Evolutionary conservation across 1,139 yeast genomes (phyloP), one percentile per base, ranked within the genome.

Genomic region (Kodamaea fungicola): DNA sequence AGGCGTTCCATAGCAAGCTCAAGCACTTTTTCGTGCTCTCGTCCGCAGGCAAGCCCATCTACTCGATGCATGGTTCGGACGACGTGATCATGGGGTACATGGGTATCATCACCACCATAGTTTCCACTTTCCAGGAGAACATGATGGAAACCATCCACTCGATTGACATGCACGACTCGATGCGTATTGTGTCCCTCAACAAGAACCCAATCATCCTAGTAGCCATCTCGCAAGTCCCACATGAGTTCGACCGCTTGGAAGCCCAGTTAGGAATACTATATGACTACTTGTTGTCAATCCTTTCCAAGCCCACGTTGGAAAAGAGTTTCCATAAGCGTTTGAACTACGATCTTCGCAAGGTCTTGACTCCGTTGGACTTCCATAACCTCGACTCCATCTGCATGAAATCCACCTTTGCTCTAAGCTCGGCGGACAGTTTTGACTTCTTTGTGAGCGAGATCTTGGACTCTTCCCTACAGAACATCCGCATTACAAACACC

Each of bases 31-130:
- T 89, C 46, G 78, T 92, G 6, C 67, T 92, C n/a, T 88, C 96
- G 0, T 65, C 82, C 2, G 96, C 97, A 0, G 98, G 98, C 0
- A 92, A 92, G 57, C 97, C 96, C 1, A 85, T 92, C 6, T 92
- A 83, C 58, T 78, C 95, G 1, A 69, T 84, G 69, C 74, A 82
- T 53, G 96, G 96, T 3, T 64, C 79, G 0, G 95, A 88, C 43
- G 82, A 78, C 34, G 62, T 80, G 21, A 68, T 84, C 1, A 66
- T 85, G 33, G 87, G 92, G 1, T 84, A 85, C 52, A 79, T 86
- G 67, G 94, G 92, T 1, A 64, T 83, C 2, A 67, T 83, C 6
- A 85, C 85, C 38, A 81, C 90, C 0, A 75, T 83, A 19, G 71
- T 81, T 6, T 74, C 85, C 2, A 77, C 77, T 35, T 80, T 80